Evolutionary conservation across 2,329 filamentous ascomycete genomes (phyloP), one percentile per base, ranked within the genome.

Genomic region (Trichoderma hamatum): DNA sequence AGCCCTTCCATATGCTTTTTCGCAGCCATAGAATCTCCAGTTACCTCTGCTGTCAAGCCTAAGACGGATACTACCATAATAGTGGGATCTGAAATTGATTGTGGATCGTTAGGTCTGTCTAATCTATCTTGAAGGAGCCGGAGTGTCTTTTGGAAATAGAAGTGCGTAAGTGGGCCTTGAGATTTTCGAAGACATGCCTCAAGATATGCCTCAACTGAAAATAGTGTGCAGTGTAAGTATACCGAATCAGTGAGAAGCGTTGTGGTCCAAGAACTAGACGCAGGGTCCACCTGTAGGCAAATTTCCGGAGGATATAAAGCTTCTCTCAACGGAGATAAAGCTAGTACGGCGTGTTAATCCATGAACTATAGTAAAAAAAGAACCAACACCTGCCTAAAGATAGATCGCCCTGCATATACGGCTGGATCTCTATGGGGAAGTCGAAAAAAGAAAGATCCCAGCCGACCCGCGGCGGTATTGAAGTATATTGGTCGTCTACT

Each of bases 351-450:
- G 2, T 0, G 19, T 13, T 16, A 28, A 2, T 26, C 72, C 73
- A 49, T 24, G 46, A 5, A 10, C 0, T 13, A 1, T 4, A 3
- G 16, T 49, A 2, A 24, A 49, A 24, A 19, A 49, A 24, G n/a
- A 4, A 3, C 0, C 9, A 5, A 3, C 3, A 21, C 10, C 24
- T 49, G 21, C 46, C 73, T 49, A 30, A 51, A 46, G 70, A 36
- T 0, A 74, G 46, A 3, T 72, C 69, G 7, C 73, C 67, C 13
- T 72, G 67, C 70, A 74, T 74, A 14, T 73, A 74, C 3, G 73
- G 67, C 7, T 72, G 60, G 2, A 74, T 36, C 1, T 63, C 58
- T 14, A 74, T 73, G 1, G 73, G 72, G n/a, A 74, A 73, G n/a
- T 70, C 70, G 21, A 74, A 58, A 3, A 73, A 49, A 10, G 73